These are phyloP conservation scores for Talaromyces liani DNA, from an alignment of 495 filamentous ascomycete genomes.

Conservation along the genomic window DNA sequence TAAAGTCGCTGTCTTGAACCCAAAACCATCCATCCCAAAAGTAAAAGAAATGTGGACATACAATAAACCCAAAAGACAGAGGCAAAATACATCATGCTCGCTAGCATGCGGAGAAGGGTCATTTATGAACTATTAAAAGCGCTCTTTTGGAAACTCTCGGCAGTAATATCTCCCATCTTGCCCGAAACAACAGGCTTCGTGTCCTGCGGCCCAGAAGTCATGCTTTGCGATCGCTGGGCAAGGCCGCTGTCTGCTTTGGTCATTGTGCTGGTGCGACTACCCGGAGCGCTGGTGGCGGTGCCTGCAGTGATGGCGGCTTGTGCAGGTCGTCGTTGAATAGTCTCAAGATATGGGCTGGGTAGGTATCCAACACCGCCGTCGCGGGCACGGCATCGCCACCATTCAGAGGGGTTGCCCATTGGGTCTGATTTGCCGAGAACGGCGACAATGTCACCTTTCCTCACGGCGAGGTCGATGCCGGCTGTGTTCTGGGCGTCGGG, in stretches of 20 bases:
- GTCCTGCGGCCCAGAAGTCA: constrained; percentile 14
- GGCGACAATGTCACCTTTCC: constrained; percentile 92
- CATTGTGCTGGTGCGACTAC: constrained; percentile 48
- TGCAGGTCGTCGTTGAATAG: constrained; percentile 61
- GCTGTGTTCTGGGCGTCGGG: constrained; percentile 58
- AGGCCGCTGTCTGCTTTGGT: constrained; percentile 34
- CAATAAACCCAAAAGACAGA: neutral
- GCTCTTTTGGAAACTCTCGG: constrained; percentile 87
- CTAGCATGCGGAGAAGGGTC: neutral
- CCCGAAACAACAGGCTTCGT: constrained; percentile 33
- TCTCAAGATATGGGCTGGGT: constrained; percentile 81
- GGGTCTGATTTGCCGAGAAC: constrained; percentile 91
- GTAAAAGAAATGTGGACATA: neutral
- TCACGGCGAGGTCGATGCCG: constrained; percentile 83
- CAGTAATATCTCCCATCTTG: constrained; percentile 56
- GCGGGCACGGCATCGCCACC: constrained; percentile 94
- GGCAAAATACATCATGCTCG: neutral
- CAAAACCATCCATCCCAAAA: neutral
- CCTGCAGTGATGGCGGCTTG: constrained; percentile 42
- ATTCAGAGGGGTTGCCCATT: constrained; percentile 83
- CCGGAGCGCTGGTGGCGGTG: constrained; percentile 32
- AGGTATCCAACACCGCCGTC: constrained; percentile 89
- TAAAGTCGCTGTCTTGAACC: neutral
- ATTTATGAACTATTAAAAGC: constrained; percentile 58
- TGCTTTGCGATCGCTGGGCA: constrained; percentile 21